Percentiles rank a stretch among this genome's conserved stretches.
Evolutionary conservation across 257 asterid species (phyloP).

Genomic region (Nicotiana sylvestris): DNA sequence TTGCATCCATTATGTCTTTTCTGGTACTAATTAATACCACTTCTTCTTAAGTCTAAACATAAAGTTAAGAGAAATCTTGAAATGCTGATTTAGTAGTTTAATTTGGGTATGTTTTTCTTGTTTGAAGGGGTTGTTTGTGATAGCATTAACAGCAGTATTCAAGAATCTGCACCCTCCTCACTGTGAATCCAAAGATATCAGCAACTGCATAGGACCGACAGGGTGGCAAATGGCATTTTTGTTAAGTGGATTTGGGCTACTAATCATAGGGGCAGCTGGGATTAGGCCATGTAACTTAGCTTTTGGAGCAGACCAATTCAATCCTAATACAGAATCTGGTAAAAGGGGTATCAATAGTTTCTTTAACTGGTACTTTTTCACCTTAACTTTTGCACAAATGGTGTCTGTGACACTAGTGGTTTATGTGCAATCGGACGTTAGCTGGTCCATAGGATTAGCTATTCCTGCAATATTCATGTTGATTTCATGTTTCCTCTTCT

Average conservation of each 20-base stretch:
- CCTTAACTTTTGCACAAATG: slow-evolving; percentile 55
- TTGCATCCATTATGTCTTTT: slow-evolving; percentile 48
- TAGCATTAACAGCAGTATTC: slow-evolving; percentile 58
- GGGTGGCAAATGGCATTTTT: slow-evolving; percentile 57
- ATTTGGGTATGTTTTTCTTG: background rate
- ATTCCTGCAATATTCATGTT: slow-evolving; percentile 61
- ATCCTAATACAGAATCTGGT: slow-evolving; percentile 61
- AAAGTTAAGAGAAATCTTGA: background rate
- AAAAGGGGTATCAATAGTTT: slow-evolving; percentile 62
- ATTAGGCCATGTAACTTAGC: slow-evolving; percentile 82
- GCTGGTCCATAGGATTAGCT: slow-evolving; percentile 67
- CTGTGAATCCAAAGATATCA: slow-evolving; percentile 21
- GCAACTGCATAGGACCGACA: slow-evolving; percentile 39
- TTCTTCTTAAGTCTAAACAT: background rate
- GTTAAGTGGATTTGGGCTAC: slow-evolving; percentile 48
- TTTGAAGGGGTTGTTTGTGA: slow-evolving; percentile 43
- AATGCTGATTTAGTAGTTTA: background rate
- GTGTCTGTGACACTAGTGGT: slow-evolving; percentile 64
- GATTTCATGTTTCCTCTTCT: slow-evolving; percentile 42
- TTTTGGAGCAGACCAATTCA: slow-evolving; percentile 81
- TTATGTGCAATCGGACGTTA: slow-evolving; percentile 62
- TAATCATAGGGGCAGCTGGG: slow-evolving; percentile 72
- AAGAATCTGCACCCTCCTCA: slow-evolving; percentile 60
- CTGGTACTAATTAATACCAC: slow-evolving; percentile 24
- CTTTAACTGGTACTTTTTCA: slow-evolving; percentile 84